Evolutionary conservation across 1,139 yeast genomes (phyloP).

Genomic region (Candida sp.): DNA sequence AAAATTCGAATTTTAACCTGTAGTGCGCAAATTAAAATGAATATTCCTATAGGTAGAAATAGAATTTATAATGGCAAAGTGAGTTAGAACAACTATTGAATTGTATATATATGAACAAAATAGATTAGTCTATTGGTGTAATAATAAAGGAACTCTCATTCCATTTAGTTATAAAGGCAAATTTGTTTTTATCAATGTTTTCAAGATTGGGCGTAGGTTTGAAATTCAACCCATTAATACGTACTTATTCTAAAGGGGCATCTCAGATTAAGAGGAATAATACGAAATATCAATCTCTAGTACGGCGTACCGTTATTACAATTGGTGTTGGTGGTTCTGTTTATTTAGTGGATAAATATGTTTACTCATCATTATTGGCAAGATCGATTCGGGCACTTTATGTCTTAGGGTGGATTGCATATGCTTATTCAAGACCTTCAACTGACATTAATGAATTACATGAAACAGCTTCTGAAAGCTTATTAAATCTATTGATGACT

Average conservation of each 20-base stretch:
- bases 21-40: background rate
- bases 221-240: background rate
- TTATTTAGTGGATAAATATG: constrained; percentile 36
- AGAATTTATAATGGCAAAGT: no score
- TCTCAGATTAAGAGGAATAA: background rate
- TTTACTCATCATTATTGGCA: constrained; percentile 46
- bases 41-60: no score
- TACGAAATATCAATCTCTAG: background rate
- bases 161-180: no score
- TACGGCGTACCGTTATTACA: constrained; percentile 6
- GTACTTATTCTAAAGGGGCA: background rate
- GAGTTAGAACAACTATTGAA: no score
- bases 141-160: no score
- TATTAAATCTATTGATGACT: constrained; percentile 47
- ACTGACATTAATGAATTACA: constrained; percentile 51
- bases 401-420: constrained; percentile 49
- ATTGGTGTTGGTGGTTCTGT: constrained; percentile 11
- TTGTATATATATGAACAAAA: no score
- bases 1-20: background rate
- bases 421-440: constrained; percentile 50
- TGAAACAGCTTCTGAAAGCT: constrained; percentile 53
- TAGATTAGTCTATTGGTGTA: no score
- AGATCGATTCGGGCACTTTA: constrained; percentile 53
- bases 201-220: background rate
- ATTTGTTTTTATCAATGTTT: background rate